Evolutionary conservation across 208 protist genomes (phyloP).

Genomic region (Leishmania mexicana): DNA sequence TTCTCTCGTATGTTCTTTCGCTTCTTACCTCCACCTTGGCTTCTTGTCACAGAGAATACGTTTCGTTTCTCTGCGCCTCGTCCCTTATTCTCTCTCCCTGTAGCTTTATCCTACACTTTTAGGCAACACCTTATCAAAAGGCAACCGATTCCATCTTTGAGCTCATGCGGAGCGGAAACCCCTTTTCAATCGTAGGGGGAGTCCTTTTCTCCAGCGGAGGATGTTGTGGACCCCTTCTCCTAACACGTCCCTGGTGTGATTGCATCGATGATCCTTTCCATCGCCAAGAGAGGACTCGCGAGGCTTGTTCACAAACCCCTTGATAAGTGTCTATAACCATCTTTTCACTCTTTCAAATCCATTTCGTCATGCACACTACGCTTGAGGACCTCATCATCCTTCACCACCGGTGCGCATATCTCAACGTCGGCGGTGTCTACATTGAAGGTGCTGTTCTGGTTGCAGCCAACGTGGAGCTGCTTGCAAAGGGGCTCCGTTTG

Average conservation of each 20-base stretch:
- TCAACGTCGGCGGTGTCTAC: slow-evolving; percentile 65
- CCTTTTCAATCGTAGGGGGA: slow-evolving; percentile 35
- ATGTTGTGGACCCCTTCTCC: slow-evolving; percentile 27
- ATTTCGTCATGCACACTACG: slow-evolving; percentile 78
- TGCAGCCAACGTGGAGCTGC: slow-evolving; percentile 66
- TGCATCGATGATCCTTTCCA: slow-evolving; percentile 13
- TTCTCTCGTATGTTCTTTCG: background rate
- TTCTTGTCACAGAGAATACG: background rate
- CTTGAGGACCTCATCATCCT: slow-evolving; percentile 63
- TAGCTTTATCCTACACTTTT: background rate
- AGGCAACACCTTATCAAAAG: background rate
- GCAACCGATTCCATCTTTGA: slow-evolving; percentile 11
- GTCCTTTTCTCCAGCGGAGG: slow-evolving; percentile 27
- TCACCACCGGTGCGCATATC: slow-evolving; percentile 68
- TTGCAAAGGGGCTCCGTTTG: slow-evolving; percentile 78
- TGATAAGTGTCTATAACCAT: slow-evolving; percentile 41
- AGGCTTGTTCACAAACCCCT: slow-evolving; percentile 32
- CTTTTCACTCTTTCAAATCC: slow-evolving; percentile 69
- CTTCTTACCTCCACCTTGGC: background rate
- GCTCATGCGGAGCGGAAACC: slow-evolving; percentile 52
- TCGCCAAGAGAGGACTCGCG: slow-evolving; percentile 10
- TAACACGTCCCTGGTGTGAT: slow-evolving; percentile 25
- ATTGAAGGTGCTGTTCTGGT: slow-evolving; percentile 67
- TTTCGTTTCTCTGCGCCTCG: background rate
- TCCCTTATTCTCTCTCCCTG: background rate